These are phyloP conservation scores for Cornus florida DNA, from an alignment of 148 eudicot species.

Conservation along the genomic window DNA sequence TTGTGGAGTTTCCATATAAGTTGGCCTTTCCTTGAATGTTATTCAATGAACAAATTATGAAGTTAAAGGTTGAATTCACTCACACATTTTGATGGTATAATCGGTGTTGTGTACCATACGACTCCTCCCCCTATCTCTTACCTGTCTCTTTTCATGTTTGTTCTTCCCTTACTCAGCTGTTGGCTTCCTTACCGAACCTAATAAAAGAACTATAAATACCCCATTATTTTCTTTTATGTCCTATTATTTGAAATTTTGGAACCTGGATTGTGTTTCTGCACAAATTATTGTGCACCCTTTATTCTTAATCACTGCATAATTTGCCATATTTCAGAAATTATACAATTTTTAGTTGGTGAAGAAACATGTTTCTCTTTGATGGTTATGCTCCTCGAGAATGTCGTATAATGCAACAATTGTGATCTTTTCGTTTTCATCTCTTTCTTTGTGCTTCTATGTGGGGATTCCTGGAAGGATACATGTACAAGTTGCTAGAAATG, in stretches of 20 bases:
- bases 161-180: neutral
- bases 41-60: neutral
- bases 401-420: neutral
- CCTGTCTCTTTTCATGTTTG: neutral
- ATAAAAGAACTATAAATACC: neutral
- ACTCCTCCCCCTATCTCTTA: neutral
- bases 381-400: neutral
- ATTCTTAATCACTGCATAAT: neutral
- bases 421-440: no score
- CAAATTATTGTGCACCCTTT: neutral
- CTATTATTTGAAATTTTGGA: no score
- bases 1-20: neutral
- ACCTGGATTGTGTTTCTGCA: neutral
- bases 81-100: no score
- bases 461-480: no score
- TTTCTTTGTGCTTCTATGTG: no score
- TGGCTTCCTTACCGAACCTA: neutral
- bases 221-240: no score
- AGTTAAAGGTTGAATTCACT: neutral
- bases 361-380: no score
- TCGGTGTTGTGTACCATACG: neutral
- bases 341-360: no score
- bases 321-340: neutral
- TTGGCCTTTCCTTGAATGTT: neutral
- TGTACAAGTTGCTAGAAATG: no score